These are phyloP conservation scores for Hyaloscypha hepaticicola DNA, from an alignment of 495 filamentous ascomycete species.

Conservation along the genomic window DNA sequence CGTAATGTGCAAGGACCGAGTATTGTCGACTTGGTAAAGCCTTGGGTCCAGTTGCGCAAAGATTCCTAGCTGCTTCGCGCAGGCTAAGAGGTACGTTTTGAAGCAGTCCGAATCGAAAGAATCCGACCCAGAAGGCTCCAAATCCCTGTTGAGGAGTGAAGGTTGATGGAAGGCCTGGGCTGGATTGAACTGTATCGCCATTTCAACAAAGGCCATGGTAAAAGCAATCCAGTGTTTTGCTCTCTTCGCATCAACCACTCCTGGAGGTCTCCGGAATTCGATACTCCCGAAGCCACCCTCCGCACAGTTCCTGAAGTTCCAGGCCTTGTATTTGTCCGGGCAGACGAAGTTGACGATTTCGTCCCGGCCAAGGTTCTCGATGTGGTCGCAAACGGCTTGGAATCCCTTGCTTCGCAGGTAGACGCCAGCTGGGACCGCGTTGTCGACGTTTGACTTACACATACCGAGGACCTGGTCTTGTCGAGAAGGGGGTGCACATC, in stretches of 20 bases:
- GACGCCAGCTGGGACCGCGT: not conserved
- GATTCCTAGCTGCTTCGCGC: conserved; percentile 1
- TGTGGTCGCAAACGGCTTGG: conserved; percentile 1
- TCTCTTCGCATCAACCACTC: not conserved
- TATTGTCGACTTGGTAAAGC: conserved; percentile 1
- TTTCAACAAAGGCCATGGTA: too few species aligned
- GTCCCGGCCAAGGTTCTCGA: not conserved
- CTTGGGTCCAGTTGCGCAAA: conserved; percentile 1
- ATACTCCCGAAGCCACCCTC: conserved; percentile 1
- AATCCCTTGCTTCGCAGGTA: conserved; percentile 1
- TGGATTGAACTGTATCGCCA: too few species aligned
- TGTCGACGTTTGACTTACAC: not conserved
- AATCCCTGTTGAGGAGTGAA: conserved; percentile 1
- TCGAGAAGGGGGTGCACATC: not conserved
- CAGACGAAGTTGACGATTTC: not conserved
- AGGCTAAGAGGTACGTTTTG: conserved; percentile 1
- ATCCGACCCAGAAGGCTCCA: conserved; percentile 1
- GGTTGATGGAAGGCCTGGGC: too few species aligned
- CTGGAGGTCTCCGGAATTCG: conserved; percentile 1
- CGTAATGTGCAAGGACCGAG: conserved; percentile 1
- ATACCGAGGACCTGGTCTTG: conserved; percentile 1
- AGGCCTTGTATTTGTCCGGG: not conserved
- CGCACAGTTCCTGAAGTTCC: not conserved
- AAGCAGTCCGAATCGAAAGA: conserved; percentile 1
- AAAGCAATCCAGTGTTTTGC: conserved; percentile 1